Conservation (phyloP, 2,329 filamentous ascomycete species). For the Capronia coronata region DNA sequence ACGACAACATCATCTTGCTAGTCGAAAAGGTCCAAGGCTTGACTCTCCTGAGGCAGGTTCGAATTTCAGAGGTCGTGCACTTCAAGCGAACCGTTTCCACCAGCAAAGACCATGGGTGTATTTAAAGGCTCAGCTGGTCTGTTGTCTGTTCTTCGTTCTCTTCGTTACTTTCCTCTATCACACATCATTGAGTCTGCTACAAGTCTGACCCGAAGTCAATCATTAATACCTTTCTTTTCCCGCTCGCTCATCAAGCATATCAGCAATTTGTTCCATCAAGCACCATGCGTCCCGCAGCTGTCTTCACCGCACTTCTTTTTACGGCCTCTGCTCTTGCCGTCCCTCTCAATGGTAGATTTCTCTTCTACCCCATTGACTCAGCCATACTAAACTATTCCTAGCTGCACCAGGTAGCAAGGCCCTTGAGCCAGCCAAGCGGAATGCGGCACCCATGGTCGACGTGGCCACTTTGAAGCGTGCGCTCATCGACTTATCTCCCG, state of each 20-base stretch:
- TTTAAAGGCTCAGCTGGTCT: background rate
- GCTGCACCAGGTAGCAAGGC: conserved; percentile 2
- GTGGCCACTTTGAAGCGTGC: conserved; percentile 7
- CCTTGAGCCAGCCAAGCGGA: conserved; percentile 8
- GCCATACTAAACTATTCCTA: background rate
- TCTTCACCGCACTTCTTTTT: conserved; percentile 20
- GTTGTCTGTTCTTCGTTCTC: background rate
- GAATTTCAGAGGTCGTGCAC: background rate
- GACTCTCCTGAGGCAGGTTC: background rate
- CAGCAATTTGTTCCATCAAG: background rate
- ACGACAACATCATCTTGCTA: conserved; percentile 1
- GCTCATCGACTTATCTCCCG: conserved; percentile 2
- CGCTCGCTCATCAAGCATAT: background rate
- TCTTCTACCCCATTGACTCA: too few relatives aligned
- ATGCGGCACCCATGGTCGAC: conserved; percentile 1
- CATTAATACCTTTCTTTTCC: background rate
- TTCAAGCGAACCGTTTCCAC: too few relatives aligned
- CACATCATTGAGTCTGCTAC: background rate
- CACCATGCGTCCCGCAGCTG: conserved; percentile 24
- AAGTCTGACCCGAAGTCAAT: background rate
- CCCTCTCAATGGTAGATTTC: conserved; percentile 16
- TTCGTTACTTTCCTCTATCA: background rate
- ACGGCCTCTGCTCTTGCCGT: conserved; percentile 19
- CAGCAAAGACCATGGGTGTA: background rate
- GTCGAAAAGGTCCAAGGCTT: background rate